Percentiles rank a stretch among this genome's conserved stretches.
phyloP scores from a whole-genome alignment of 1,284 basidiomycete species.

The Apiotrichum mycotoxinovorans region DNA sequence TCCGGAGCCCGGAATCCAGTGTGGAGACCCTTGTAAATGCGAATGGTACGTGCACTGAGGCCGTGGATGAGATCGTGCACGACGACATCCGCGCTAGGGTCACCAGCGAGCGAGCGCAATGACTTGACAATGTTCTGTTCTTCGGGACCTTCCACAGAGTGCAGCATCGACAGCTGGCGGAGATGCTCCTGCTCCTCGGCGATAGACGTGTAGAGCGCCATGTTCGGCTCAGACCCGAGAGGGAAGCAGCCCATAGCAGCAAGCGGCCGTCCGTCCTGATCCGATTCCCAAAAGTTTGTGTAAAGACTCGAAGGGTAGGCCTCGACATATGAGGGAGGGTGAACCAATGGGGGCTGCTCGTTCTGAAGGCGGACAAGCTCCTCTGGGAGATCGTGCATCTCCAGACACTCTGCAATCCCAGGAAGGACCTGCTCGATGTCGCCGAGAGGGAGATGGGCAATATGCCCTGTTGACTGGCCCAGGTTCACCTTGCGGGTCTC shows the following conservation, averaged over 20 bases:
- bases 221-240: slow-evolving; percentile 5
- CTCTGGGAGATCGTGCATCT: neutral
- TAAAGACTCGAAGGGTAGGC: neutral
- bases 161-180: slow-evolving; percentile 9
- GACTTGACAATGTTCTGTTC: slow-evolving; percentile 6
- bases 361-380: neutral
- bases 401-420: slow-evolving; percentile 2
- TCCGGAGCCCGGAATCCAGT: slow-evolving; percentile 11
- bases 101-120: neutral
- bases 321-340: slow-evolving; percentile 2
- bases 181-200: slow-evolving; percentile 8
- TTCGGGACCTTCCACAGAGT: slow-evolving; percentile 3
- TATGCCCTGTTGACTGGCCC: neutral
- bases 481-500: neutral
- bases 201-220: slow-evolving; percentile 3
- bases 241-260: slow-evolving; percentile 10
- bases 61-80: slow-evolving; percentile 10
- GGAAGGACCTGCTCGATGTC: slow-evolving; percentile 4
- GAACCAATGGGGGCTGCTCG: neutral
- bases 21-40: slow-evolving; percentile 13
- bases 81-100: slow-evolving; percentile 1
- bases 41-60: slow-evolving; percentile 1
- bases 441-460: neutral
- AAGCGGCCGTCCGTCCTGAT: neutral
- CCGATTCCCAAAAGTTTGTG: slow-evolving; percentile 7